These are phyloP conservation scores for Monosporascus sp. DNA, from an alignment of 2,329 filamentous ascomycete genomes.

Conservation along the genomic window DNA sequence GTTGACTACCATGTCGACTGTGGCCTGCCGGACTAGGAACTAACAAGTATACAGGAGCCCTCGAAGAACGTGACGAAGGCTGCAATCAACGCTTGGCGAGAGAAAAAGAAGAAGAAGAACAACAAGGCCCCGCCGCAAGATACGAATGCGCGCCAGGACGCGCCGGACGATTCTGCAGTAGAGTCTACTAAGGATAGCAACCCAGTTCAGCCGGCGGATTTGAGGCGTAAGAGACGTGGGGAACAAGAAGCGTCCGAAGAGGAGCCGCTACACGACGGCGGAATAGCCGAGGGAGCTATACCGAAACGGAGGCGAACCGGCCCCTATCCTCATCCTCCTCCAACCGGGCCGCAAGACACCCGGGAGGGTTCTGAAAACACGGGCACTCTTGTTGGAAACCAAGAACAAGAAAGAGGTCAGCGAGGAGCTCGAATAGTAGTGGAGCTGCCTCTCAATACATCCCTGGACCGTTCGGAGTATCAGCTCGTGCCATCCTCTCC, in stretches of 20 bases:
- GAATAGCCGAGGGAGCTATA: background rate
- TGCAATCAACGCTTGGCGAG: slow-evolving; percentile 20
- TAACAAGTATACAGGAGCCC: slow-evolving; percentile 19
- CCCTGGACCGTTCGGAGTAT: slow-evolving; percentile 15
- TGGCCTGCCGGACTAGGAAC: slow-evolving; percentile 3
- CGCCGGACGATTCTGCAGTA: slow-evolving; percentile 1
- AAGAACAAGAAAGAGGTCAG: background rate
- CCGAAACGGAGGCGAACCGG: slow-evolving; percentile 4
- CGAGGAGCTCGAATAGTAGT: slow-evolving; percentile 10
- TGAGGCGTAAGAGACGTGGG: background rate
- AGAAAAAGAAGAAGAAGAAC: slow-evolving; percentile 11
- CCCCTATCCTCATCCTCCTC: background rate
- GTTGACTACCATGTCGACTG: background rate
- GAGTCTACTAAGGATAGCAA: slow-evolving; percentile 6
- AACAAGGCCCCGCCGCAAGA: slow-evolving; percentile 1
- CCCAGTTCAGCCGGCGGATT: slow-evolving; percentile 3
- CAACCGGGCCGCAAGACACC: background rate
- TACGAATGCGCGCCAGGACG: background rate
- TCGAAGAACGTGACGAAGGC: slow-evolving; percentile 15
- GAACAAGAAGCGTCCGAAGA: slow-evolving; percentile 3
- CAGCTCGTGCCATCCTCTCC: slow-evolving; percentile 9
- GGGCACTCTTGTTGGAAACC: background rate
- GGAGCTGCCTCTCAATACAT: slow-evolving; percentile 9
- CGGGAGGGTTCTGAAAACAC: background rate
- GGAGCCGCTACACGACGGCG: background rate